A percentile compares a stretch with the other conserved stretches of the same genome.
These are phyloP conservation scores for Silene conica DNA, from an alignment of 148 eudicot species.

Conservation along the genomic window DNA sequence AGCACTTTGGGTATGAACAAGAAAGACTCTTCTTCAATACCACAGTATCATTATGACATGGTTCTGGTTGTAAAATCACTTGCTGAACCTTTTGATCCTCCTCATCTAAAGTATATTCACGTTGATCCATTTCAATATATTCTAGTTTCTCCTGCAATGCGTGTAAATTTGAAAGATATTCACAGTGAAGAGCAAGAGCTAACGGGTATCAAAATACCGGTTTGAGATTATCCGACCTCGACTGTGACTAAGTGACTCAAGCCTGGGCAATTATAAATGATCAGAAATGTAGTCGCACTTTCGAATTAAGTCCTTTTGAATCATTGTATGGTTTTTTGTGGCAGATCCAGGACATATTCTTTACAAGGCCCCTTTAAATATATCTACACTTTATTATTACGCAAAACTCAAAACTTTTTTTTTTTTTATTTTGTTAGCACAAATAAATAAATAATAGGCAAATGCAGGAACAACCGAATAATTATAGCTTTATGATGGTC, in stretches of 20 bases:
- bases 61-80: conserved; percentile 79
- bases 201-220: background rate
- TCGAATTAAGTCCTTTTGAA: background rate
- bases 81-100: conserved; percentile 78
- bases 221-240: background rate
- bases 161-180: no score
- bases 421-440: no score
- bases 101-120: conserved; percentile 85
- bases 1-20: conserved; percentile 80
- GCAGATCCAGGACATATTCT: no score
- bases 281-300: background rate
- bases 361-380: no score
- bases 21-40: conserved; percentile 87
- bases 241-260: background rate
- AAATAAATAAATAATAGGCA: no score
- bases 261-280: background rate
- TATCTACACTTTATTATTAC: no score
- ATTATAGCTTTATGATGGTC: no score
- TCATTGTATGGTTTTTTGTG: background rate
- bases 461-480: no score
- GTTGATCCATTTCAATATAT: conserved; percentile 74
- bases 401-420: no score
- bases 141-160: conserved; percentile 70
- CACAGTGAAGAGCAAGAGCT: no score
- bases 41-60: conserved; percentile 46